Base-by-base conservation (phyloP, 2,329 filamentous ascomycete genomes). In the Pseudogymnoascus destructans region DNA sequence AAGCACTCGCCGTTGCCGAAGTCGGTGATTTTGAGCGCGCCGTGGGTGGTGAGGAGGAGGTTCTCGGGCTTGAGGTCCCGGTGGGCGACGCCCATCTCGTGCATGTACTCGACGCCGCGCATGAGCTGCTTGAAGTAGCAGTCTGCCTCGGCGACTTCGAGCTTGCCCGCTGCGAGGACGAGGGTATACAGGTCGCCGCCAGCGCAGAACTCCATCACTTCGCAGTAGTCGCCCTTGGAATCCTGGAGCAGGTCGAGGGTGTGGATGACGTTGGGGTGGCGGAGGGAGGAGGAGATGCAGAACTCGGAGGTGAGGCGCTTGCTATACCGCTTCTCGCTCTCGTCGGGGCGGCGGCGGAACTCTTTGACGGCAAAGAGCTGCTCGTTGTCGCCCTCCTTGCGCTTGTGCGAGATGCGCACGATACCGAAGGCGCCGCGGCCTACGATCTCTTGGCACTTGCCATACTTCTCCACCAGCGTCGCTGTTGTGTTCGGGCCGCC, bases 111-210 rank as follows among this genome's bases (percentile, higher is more conserved):
- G 57, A 98, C 93, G 62, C 93, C 93, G 59, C 93, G 88, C 92
- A 98, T 97, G 73, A 97, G 84, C 73, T 98, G 93, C 74, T 97
- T 95, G 78, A 98, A 98, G 72, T 93, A 95, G 73, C 93, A 98
- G 71, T 98, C 93, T 61, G 93, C 92, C 73, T 98, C 93, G 61
- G 83, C 78, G 27, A 95, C 89, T 70, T 93, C 91, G 17, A 98
- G 83, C 72, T 95, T 95, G 60, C 89, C 89, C 35, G 90, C 89
- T 5, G 93, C 84, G 27, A 97, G 81, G 17, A 98, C 87, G 4
- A 98, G 79, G 0, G 90, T 96, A 72, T 97, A 97, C 21, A 98
- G 77, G 70, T 98, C 93, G 60, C 93, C 93, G 61, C 93, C 93
- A 35, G 92, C 91, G 70, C 93, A 98, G 70, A 93, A 98, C 73